Percentiles rank a stretch among this genome's conserved stretches.
phyloP scores from a whole-genome alignment of 2,329 filamentous ascomycete genomes.

The Pseudodiploospora longispora region DNA sequence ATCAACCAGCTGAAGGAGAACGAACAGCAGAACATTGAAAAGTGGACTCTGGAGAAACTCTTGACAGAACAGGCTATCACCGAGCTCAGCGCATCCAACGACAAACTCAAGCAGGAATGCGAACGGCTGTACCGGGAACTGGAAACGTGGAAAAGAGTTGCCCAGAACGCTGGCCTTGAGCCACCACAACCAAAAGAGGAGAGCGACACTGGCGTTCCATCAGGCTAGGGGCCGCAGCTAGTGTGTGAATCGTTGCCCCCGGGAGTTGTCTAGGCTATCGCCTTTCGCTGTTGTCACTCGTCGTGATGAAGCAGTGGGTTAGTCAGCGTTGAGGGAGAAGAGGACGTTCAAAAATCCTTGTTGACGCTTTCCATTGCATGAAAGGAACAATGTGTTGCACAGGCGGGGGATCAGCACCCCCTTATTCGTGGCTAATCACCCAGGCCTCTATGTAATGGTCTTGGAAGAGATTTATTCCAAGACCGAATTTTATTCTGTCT shows the following conservation, averaged over 20 bases:
- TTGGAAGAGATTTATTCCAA: slow-evolving; percentile 6
- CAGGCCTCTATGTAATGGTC: not conserved
- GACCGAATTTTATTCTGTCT: slow-evolving; percentile 1
- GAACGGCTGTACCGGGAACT: slow-evolving; percentile 70
- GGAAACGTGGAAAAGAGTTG: slow-evolving; percentile 69
- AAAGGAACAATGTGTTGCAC: too few species aligned
- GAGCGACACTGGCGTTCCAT: slow-evolving; percentile 15
- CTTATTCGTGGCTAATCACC: too few species aligned
- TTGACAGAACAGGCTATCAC: slow-evolving; percentile 82
- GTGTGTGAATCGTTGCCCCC: too few species aligned
- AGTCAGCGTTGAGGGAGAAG: too few species aligned
- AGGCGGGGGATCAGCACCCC: too few species aligned
- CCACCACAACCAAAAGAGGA: slow-evolving; percentile 32
- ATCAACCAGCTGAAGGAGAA: slow-evolving; percentile 93
- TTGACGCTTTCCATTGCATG: too few species aligned
- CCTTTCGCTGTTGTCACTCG: too few species aligned
- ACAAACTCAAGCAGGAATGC: slow-evolving; percentile 76
- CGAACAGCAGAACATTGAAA: slow-evolving; percentile 86
- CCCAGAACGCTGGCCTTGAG: slow-evolving; percentile 50
- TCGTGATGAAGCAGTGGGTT: too few species aligned
- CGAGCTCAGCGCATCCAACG: slow-evolving; percentile 79
- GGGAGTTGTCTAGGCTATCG: too few species aligned
- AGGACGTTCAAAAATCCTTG: too few species aligned
- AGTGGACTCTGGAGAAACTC: slow-evolving; percentile 87
- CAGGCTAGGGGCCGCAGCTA: slow-evolving; percentile 18